Evolutionary conservation across 139 green algal genomes (phyloP).

Genomic region (Haematococcus lacustris): DNA sequence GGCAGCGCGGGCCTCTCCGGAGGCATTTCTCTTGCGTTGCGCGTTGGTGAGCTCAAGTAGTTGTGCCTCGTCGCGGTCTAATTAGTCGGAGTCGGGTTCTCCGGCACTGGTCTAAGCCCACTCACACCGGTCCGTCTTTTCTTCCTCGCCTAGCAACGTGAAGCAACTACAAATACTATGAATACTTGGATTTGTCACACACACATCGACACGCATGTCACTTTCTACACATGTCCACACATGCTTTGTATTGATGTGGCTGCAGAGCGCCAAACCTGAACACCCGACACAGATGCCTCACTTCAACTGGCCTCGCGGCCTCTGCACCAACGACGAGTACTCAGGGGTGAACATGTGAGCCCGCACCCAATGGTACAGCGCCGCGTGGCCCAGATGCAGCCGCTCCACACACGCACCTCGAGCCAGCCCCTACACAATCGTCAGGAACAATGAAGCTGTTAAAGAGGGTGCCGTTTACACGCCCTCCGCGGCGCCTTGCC

Average conservation of each 20-base stretch:
- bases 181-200: not conserved
- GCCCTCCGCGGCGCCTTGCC: not conserved
- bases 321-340: constrained; percentile 34
- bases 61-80: no score
- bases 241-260: not conserved
- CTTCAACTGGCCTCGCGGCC: constrained; percentile 25
- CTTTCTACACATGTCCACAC: not conserved
- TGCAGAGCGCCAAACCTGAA: not conserved
- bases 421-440: not conserved
- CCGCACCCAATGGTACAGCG: constrained; percentile 16
- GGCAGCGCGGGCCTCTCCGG: no score
- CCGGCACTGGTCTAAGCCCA: not conserved
- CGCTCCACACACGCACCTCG: not conserved
- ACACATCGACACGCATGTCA: not conserved
- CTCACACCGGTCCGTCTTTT: no score
- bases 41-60: no score
- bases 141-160: not conserved
- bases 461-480: not conserved
- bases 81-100: not conserved
- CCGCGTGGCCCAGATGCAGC: constrained; percentile 10
- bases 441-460: not conserved
- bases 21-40: no score
- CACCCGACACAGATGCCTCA: constrained; percentile 7
- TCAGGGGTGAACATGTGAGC: constrained; percentile 35
- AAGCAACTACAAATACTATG: no score